Conservation (phyloP, 139 green algal species). For the Penium margaritaceum region DNA sequence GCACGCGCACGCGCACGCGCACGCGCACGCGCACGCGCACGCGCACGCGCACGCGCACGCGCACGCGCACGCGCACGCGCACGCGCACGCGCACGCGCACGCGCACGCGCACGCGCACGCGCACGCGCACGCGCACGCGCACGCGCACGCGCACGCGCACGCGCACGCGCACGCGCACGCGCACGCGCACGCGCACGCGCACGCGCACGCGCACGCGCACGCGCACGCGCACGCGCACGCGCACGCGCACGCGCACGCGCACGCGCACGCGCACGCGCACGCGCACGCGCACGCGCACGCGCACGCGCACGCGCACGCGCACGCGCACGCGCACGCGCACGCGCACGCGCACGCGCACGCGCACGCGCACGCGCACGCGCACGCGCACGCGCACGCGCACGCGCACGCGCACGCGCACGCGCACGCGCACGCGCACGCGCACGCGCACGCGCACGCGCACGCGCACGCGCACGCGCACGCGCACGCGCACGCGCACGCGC, state of each 20-base stretch:
- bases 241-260: constrained; percentile 9
- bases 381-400: constrained; percentile 10
- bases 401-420: constrained; percentile 7
- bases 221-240: constrained; percentile 7
- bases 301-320: constrained; percentile 9
- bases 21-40: constrained; percentile 10
- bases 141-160: constrained; percentile 10
- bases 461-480: constrained; percentile 7
- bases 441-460: constrained; percentile 10
- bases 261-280: constrained; percentile 10
- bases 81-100: constrained; percentile 10
- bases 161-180: constrained; percentile 7
- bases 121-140: constrained; percentile 9
- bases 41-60: constrained; percentile 7
- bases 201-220: constrained; percentile 10
- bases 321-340: constrained; percentile 10
- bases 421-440: constrained; percentile 9
- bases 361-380: constrained; percentile 9
- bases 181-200: constrained; percentile 9
- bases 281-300: constrained; percentile 7
- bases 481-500: constrained; percentile 9
- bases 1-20: constrained; percentile 9
- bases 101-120: constrained; percentile 7
- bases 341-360: constrained; percentile 7
- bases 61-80: constrained; percentile 9